phyloP scores from a whole-genome alignment of 1,139 yeast species.

The Sugiyamaella castrensis region DNA sequence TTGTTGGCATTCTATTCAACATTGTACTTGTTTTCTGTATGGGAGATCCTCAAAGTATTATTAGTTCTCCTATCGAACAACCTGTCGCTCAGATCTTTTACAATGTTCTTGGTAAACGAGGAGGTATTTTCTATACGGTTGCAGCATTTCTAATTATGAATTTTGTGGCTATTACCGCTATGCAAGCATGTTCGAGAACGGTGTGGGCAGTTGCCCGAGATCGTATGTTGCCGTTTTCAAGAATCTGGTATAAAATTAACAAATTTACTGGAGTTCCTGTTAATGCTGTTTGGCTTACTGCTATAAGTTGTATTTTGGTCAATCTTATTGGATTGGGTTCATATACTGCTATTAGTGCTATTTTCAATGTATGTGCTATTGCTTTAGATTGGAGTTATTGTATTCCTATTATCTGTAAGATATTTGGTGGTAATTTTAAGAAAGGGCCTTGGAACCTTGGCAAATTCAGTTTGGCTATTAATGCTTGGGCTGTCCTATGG shows the following conservation, averaged over 20 bases:
- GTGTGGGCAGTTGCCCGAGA: constrained; percentile 69
- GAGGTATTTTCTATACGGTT: constrained; percentile 57
- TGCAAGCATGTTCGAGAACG: constrained; percentile 65
- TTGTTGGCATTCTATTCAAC: constrained; percentile 59
- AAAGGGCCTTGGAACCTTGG: constrained; percentile 76
- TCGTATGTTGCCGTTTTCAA: constrained; percentile 60
- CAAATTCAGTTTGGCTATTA: constrained; percentile 50
- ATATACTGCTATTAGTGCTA: constrained; percentile 65
- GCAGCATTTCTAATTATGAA: constrained; percentile 48
- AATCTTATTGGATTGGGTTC: constrained; percentile 64
- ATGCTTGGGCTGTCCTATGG: constrained; percentile 48
- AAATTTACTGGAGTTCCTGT: constrained; percentile 58
- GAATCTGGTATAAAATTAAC: constrained; percentile 50
- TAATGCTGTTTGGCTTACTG: constrained; percentile 64
- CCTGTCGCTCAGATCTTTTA: constrained; percentile 56
- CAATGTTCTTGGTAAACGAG: constrained; percentile 52
- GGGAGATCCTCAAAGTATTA: constrained; percentile 51
- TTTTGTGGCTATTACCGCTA: constrained; percentile 52
- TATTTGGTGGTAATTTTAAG: constrained; percentile 52
- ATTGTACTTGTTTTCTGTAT: constrained; percentile 63
- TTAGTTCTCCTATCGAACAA: constrained; percentile 58
- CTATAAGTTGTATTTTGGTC: constrained; percentile 53
- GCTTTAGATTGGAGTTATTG: constrained; percentile 68
- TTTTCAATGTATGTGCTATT: constrained; percentile 73
- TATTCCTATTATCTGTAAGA: constrained; percentile 60